Percentiles rank a stretch among this genome's conserved stretches.
phyloP scores from a whole-genome alignment of 2,329 filamentous ascomycete genomes.

The Colletotrichum costaricense region DNA sequence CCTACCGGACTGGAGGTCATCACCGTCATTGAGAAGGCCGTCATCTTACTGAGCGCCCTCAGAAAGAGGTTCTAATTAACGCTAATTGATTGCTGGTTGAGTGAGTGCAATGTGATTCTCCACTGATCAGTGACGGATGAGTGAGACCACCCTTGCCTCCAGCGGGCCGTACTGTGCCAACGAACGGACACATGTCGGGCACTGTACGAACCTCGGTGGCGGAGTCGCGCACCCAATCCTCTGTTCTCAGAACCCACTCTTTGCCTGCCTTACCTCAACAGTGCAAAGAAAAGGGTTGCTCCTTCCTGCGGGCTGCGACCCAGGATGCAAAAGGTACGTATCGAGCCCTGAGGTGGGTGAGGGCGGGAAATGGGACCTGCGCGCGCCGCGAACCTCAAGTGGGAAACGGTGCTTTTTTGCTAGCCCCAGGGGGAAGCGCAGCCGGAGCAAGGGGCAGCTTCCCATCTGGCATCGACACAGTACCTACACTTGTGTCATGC shows the following conservation, averaged over 20 bases:
- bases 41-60: neutral
- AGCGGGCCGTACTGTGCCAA: constrained; percentile 2
- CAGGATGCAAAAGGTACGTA: no score
- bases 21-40: neutral
- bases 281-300: neutral
- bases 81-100: constrained; percentile 17
- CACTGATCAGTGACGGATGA: neutral
- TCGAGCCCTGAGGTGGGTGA: neutral
- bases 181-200: no score
- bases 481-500: no score
- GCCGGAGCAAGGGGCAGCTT: neutral
- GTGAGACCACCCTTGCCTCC: neutral
- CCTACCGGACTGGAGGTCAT: neutral
- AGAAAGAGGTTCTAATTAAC: neutral
- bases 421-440: constrained; percentile 1
- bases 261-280: neutral
- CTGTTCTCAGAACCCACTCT: neutral
- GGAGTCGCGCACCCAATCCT: neutral
- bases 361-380: neutral
- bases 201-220: neutral
- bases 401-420: neutral
- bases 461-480: neutral
- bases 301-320: neutral
- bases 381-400: neutral
- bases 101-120: neutral